Evolutionary conservation across 2,329 filamentous ascomycete genomes (phyloP).

Genomic region (Daldinia sp.): DNA sequence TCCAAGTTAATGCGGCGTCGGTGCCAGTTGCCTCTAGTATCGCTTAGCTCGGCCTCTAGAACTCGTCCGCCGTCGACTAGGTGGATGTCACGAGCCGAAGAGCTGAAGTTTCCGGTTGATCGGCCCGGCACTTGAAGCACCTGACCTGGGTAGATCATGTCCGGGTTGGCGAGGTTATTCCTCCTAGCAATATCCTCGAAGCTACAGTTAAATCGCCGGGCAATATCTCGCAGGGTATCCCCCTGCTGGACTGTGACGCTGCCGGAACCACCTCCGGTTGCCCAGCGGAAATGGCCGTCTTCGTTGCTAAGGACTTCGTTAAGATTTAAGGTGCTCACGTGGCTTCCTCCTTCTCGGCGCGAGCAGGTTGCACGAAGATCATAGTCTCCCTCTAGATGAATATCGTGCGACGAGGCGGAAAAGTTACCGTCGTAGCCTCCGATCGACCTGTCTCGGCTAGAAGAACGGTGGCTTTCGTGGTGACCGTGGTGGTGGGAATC

Average conservation of each 20-base stretch:
- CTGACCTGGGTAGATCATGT: slow-evolving; percentile 55
- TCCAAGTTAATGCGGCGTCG: slow-evolving; percentile 34
- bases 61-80: slow-evolving; percentile 49
- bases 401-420: slow-evolving; percentile 48
- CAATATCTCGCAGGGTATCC: slow-evolving; percentile 53
- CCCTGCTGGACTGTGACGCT: slow-evolving; percentile 51
- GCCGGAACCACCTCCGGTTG: slow-evolving; percentile 38
- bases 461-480: slow-evolving; percentile 13
- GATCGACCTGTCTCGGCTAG: slow-evolving; percentile 21
- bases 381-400: slow-evolving; percentile 50
- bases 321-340: slow-evolving; percentile 49
- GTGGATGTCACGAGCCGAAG: slow-evolving; percentile 48
- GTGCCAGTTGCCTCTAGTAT: slow-evolving; percentile 33
- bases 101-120: slow-evolving; percentile 45
- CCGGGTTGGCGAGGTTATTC: slow-evolving; percentile 53
- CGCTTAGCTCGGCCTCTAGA: slow-evolving; percentile 40
- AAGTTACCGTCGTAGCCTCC: slow-evolving; percentile 47
- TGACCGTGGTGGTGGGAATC: slow-evolving; percentile 23
- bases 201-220: slow-evolving; percentile 43
- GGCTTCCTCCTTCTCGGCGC: slow-evolving; percentile 46
- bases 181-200: slow-evolving; percentile 52
- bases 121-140: slow-evolving; percentile 48
- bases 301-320: slow-evolving; percentile 50
- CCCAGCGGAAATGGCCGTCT: slow-evolving; percentile 51
- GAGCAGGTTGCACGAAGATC: slow-evolving; percentile 48